A percentile compares a stretch with the other conserved stretches of the same genome.
phyloP scores from a whole-genome alignment of 1,284 basidiomycete species.

The Microbotryomycetes sp. region DNA sequence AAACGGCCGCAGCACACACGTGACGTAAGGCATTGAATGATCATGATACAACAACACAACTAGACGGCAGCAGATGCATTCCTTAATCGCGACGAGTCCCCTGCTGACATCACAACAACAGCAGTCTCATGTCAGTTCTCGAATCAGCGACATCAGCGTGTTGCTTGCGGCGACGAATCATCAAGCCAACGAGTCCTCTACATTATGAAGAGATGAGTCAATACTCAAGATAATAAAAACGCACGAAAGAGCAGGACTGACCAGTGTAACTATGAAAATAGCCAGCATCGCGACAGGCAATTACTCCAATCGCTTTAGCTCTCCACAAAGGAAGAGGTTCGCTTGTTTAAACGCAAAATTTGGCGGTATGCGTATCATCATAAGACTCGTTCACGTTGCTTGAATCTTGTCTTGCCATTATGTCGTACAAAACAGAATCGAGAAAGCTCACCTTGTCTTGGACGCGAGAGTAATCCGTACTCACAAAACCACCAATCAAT shows the following conservation, averaged over 20 bases:
- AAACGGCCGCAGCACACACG: too few relatives aligned
- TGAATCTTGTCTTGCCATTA: too few relatives aligned
- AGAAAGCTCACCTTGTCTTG: not conserved
- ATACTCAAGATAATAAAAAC: not conserved
- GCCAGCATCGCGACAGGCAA: constrained; percentile 20
- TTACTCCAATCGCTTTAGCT: constrained; percentile 20
- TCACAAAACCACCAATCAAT: not conserved
- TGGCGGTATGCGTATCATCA: constrained; percentile 34
- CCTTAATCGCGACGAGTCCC: too few relatives aligned
- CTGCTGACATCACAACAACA: too few relatives aligned
- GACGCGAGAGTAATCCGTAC: not conserved
- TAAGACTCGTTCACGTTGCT: not conserved
- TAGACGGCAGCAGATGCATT: too few relatives aligned
- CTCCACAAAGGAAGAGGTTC: constrained; percentile 26
- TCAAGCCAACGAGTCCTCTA: too few relatives aligned
- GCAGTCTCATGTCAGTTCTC: too few relatives aligned
- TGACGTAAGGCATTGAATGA: too few relatives aligned
- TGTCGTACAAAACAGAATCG: not conserved
- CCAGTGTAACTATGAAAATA: constrained; percentile 34
- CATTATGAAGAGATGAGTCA: not conserved
- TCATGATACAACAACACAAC: too few relatives aligned
- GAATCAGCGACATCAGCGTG: too few relatives aligned
- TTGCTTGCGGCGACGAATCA: too few relatives aligned
- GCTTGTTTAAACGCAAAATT: constrained; percentile 22
- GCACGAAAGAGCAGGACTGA: not conserved